phyloP scores from a whole-genome alignment of 768 basidiomycete species.

The Coprinellus micaceus region DNA sequence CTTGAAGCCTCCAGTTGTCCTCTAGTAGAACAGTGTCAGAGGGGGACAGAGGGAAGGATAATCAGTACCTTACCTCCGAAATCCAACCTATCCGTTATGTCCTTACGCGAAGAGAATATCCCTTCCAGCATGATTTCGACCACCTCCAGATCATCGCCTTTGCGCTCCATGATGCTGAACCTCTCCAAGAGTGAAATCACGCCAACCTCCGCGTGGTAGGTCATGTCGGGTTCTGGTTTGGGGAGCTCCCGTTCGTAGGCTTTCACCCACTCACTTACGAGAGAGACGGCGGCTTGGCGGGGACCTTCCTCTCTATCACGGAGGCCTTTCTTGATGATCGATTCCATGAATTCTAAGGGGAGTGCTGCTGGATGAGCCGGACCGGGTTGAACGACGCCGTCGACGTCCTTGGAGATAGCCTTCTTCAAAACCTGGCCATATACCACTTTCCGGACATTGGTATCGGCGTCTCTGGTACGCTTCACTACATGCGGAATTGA shows the following conservation, averaged over 20 bases:
- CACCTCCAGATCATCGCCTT: slow-evolving; percentile 42
- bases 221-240: slow-evolving; percentile 31
- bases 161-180: slow-evolving; percentile 47
- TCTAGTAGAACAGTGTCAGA: not conserved
- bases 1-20: not conserved
- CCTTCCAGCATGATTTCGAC: slow-evolving; percentile 74
- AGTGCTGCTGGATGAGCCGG: slow-evolving; percentile 63
- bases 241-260: slow-evolving; percentile 31
- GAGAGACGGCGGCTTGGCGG: slow-evolving; percentile 62
- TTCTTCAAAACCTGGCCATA: slow-evolving; percentile 56
- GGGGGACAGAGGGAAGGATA: not conserved
- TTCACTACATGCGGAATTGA: slow-evolving; percentile 67
- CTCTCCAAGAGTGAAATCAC: slow-evolving; percentile 48
- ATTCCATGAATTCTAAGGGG: slow-evolving; percentile 68
- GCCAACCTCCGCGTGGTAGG: slow-evolving; percentile 28
- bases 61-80: slow-evolving; percentile 53
- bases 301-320: slow-evolving; percentile 81
- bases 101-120: slow-evolving; percentile 61
- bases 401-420: slow-evolving; percentile 16
- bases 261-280: slow-evolving; percentile 78
- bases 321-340: slow-evolving; percentile 76
- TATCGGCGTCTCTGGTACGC: slow-evolving; percentile 78
- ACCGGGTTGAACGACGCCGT: slow-evolving; percentile 21
- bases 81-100: slow-evolving; percentile 63
- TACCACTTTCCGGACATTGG: slow-evolving; percentile 66